These are phyloP conservation scores for Ceratobasidium sp. DNA, from an alignment of 1,284 basidiomycete species.

Conservation along the genomic window DNA sequence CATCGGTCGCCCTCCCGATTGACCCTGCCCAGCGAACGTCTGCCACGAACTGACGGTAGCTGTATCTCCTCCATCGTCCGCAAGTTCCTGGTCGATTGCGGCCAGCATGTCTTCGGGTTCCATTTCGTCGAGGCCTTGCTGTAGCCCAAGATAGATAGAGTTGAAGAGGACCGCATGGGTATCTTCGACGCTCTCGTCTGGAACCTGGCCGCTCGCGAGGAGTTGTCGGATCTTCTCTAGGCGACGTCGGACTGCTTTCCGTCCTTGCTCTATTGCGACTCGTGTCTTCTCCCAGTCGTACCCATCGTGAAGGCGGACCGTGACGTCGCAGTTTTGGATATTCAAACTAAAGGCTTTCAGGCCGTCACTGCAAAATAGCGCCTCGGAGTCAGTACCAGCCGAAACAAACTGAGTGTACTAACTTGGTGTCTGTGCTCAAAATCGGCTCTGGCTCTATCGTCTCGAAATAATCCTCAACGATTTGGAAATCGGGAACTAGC, in stretches of 20 bases:
- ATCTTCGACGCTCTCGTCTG: slow-evolving; percentile 85
- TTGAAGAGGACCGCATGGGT: slow-evolving; percentile 89
- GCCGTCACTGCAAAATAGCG: slow-evolving; percentile 15
- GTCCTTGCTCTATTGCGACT: slow-evolving; percentile 87
- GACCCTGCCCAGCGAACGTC: slow-evolving; percentile 65
- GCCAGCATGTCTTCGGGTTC: slow-evolving; percentile 84
- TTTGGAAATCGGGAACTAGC: slow-evolving; percentile 69
- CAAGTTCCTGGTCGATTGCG: slow-evolving; percentile 90
- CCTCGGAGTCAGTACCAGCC: background rate
- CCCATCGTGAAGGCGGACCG: slow-evolving; percentile 86
- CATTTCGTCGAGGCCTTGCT: slow-evolving; percentile 76
- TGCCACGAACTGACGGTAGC: slow-evolving; percentile 88
- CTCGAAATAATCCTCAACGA: slow-evolving; percentile 81
- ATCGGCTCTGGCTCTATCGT: slow-evolving; percentile 68
- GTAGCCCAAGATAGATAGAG: slow-evolving; percentile 90
- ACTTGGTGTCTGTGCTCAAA: slow-evolving; percentile 12
- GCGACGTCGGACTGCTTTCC: slow-evolving; percentile 87
- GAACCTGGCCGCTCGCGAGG: slow-evolving; percentile 90
- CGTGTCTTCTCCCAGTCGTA: slow-evolving; percentile 95
- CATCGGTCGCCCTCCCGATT: slow-evolving; percentile 57
- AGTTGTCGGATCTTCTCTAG: slow-evolving; percentile 94
- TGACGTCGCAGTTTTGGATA: slow-evolving; percentile 72
- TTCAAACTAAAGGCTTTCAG: slow-evolving; percentile 44
- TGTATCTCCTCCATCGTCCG: slow-evolving; percentile 76
- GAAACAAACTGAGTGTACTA: slow-evolving; percentile 13